Base-by-base conservation (phyloP, 257 asterid genomes). In the Haberlea rhodopensis region DNA sequence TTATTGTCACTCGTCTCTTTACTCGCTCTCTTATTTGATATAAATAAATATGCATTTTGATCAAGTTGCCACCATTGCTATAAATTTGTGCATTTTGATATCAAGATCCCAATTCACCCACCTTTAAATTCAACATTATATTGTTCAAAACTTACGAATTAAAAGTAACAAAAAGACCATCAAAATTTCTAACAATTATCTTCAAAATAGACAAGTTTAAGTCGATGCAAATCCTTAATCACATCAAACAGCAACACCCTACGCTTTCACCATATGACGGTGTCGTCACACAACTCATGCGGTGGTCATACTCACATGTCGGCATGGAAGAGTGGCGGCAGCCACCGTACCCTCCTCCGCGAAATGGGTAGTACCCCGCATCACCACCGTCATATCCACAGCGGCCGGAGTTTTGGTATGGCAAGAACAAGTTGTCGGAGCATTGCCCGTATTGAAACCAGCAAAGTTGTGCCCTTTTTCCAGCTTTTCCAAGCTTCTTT, bases 391-490 rank as follows among this genome's bases (percentile, higher is more conserved):
- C 20, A 3, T 24, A 11, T 21, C 20, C 13, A 15, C 5, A 13
- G 11, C 18, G 6, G 46, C 48, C 19, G 46, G 34, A 18, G 49
- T 23, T 16, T 23, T 32, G 22, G 23, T 59, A 2, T 0, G 51
- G 23, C 51, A 37, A 54, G 60, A 58, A 62, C 67, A 69, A 68
- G 68, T 65, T 73, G 46, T 23, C 57, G 9, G 81, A 76, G 55
- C 81, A 72, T 11, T 68, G 63, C 25, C 81, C 81, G 57, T 23
- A 68, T 46, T 76, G 78, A 23, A 76, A 64, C 63, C 67, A 68
- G 26, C 68, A 43, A 26, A 76, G 22, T 21, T 68, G 54, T 20
- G 73, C 75, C 5, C 45, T 48, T 6, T 15, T 62, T 1, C 80
- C 74, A 5, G 45, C 64, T 68, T 60, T 76, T 32, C 63, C 63